Conservation (phyloP, 768 basidiomycete species). For the Kwoniella dendrophila region DNA sequence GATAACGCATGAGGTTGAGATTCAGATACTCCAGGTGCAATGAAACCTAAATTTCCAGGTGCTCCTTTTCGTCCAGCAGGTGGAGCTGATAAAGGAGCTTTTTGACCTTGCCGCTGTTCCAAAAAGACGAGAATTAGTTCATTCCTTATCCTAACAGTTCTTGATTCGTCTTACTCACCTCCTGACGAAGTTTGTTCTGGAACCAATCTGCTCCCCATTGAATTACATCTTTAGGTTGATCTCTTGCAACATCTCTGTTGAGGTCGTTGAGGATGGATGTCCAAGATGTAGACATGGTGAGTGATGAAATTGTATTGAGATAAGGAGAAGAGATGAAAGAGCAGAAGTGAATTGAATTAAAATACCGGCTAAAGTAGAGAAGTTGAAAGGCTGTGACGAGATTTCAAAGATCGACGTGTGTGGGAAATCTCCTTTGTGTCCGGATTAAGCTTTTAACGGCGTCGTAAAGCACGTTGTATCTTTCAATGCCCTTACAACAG, state of each 20-base stretch:
- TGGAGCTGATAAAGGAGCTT: slow-evolving; percentile 8
- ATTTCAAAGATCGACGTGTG: slow-evolving; percentile 11
- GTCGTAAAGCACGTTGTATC: too few species aligned
- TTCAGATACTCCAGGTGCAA: slow-evolving; percentile 13
- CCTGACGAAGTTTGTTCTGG: slow-evolving; percentile 59
- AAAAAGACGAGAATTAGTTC: not conserved
- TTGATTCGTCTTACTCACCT: slow-evolving; percentile 38
- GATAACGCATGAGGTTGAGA: slow-evolving; percentile 30
- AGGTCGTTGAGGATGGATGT: slow-evolving; percentile 70
- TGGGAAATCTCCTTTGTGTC: slow-evolving; percentile 4
- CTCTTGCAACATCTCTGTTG: slow-evolving; percentile 79
- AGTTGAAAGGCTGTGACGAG: not conserved
- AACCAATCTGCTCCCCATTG: slow-evolving; percentile 88
- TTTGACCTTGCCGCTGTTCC: slow-evolving; percentile 11
- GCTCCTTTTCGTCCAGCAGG: slow-evolving; percentile 14
- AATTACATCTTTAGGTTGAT: slow-evolving; percentile 84
- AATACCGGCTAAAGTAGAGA: too few species aligned
- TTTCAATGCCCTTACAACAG: not conserved
- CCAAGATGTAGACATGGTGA: slow-evolving; percentile 40
- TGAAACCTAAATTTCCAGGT: slow-evolving; percentile 11
- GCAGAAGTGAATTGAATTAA: not conserved
- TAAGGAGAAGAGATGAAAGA: not conserved
- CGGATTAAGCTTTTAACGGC: not conserved
- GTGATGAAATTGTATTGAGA: not conserved
- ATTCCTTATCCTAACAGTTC: not conserved